Conservation (phyloP, 2,329 filamentous ascomycete species). For the Calycina marina region DNA sequence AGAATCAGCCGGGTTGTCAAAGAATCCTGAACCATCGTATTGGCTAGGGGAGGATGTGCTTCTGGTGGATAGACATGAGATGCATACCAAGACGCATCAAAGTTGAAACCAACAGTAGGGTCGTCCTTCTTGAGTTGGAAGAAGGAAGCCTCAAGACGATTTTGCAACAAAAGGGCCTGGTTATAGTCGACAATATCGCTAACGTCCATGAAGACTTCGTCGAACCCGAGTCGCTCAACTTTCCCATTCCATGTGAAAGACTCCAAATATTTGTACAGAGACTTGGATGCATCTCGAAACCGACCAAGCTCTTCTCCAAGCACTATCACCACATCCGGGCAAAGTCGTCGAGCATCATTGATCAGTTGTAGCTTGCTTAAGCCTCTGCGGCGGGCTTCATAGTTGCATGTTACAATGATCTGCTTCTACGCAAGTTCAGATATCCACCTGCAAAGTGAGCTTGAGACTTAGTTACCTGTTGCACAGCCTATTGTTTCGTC, state of each 20-base stretch:
- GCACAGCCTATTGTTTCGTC: slow-evolving; percentile 18
- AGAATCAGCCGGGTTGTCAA: slow-evolving; percentile 45
- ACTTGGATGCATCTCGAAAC: slow-evolving; percentile 78
- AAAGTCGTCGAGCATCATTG: slow-evolving; percentile 62
- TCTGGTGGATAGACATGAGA: slow-evolving; percentile 32
- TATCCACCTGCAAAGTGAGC: not conserved
- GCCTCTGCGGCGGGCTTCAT: slow-evolving; percentile 63
- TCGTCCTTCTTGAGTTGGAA: slow-evolving; percentile 63
- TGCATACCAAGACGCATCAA: slow-evolving; percentile 53
- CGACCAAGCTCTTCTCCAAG: slow-evolving; percentile 75
- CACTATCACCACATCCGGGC: slow-evolving; percentile 73
- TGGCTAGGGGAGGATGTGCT: slow-evolving; percentile 21
- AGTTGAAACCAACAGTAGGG: slow-evolving; percentile 67
- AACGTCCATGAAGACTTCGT: slow-evolving; percentile 64
- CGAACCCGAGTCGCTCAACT: slow-evolving; percentile 74
- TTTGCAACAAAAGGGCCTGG: slow-evolving; percentile 49
- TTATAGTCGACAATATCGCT: slow-evolving; percentile 83
- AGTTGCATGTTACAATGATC: slow-evolving; percentile 88
- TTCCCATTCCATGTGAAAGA: slow-evolving; percentile 63
- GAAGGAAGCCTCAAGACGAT: slow-evolving; percentile 54
- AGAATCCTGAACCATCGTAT: slow-evolving; percentile 6
- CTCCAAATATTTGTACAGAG: slow-evolving; percentile 58
- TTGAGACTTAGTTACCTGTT: slow-evolving; percentile 16
- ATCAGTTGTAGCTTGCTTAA: slow-evolving; percentile 77
- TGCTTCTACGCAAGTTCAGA: slow-evolving; percentile 25